Evolutionary conservation across 2,329 filamentous ascomycete species (phyloP).

Genomic region (Fusarium nygamai): DNA sequence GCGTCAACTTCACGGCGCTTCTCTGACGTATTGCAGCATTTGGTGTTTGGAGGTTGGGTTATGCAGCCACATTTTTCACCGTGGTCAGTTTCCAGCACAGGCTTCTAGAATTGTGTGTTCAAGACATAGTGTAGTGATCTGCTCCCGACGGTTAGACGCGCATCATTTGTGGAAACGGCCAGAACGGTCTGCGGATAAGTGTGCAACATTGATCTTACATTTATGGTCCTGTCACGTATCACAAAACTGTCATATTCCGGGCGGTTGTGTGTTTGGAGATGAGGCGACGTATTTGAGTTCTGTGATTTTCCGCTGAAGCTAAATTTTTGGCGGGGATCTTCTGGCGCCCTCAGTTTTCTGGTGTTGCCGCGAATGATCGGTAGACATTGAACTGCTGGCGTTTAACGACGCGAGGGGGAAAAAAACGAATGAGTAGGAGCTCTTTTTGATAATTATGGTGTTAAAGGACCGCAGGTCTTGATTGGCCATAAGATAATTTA

Average conservation of each 20-base stretch:
- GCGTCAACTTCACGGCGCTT: not conserved
- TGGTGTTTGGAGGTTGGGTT: not conserved
- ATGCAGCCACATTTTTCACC: not conserved
- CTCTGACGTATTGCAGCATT: not conserved
- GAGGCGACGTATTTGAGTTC: not conserved
- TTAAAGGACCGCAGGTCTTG: rapidly evolving
- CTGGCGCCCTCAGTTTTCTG: too few species aligned
- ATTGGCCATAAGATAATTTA: too few species aligned
- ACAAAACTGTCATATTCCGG: rapidly evolving
- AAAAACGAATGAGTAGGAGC: rapidly evolving
- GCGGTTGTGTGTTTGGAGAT: rapidly evolving
- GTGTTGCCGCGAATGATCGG: not conserved
- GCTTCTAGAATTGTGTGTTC: not conserved
- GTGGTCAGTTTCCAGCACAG: not conserved
- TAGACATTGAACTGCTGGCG: rapidly evolving
- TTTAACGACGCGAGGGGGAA: not conserved
- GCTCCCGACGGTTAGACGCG: not conserved
- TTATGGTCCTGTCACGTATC: not conserved
- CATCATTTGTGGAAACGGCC: not conserved
- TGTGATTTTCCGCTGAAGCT: not conserved
- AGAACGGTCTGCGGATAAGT: not conserved
- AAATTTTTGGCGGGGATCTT: too few species aligned
- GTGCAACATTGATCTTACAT: not conserved
- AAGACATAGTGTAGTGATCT: not conserved
- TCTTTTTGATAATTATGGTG: rapidly evolving